A percentile compares a stretch with the other conserved stretches of the same genome.
phyloP scores from a whole-genome alignment of 2,329 filamentous ascomycete species.

The Pestalotiopsis sp. region DNA sequence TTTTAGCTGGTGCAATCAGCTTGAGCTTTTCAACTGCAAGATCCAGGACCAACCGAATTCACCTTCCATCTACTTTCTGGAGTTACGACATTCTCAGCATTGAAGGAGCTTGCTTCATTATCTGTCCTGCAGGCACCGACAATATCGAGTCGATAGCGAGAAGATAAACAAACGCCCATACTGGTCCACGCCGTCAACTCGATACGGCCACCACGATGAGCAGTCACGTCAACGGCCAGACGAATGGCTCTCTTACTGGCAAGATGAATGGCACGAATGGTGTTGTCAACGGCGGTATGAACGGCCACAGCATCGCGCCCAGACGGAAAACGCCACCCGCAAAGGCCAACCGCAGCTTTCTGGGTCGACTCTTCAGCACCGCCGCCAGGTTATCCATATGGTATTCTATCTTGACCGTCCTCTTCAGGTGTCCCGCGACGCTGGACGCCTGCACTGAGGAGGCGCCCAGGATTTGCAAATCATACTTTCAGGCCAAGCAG shows the following conservation, averaged over 20 bases:
- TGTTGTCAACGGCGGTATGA: slow-evolving; percentile 20
- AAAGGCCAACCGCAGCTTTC: slow-evolving; percentile 28
- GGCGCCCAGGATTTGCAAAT: slow-evolving; percentile 78
- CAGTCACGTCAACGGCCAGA: slow-evolving; percentile 22
- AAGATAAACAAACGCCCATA: background rate
- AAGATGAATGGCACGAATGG: slow-evolving; percentile 30
- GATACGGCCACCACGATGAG: slow-evolving; percentile 16
- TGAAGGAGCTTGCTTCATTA: background rate
- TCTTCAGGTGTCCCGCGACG: slow-evolving; percentile 79
- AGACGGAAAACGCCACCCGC: slow-evolving; percentile 27
- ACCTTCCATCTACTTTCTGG: background rate
- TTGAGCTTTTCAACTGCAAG: background rate
- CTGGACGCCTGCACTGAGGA: slow-evolving; percentile 65
- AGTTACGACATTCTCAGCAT: background rate
- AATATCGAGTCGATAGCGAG: background rate
- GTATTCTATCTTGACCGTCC: slow-evolving; percentile 79
- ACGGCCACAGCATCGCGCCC: slow-evolving; percentile 36
- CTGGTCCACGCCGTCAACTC: background rate
- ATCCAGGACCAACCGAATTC: background rate
- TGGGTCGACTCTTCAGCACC: slow-evolving; percentile 45
- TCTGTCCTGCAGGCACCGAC: background rate
- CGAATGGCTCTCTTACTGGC: slow-evolving; percentile 39
- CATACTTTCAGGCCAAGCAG: slow-evolving; percentile 70
- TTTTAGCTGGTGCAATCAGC: background rate
- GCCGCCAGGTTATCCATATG: slow-evolving; percentile 72